Conservation (phyloP, 495 filamentous ascomycete genomes). For the Hypoxylon lienhwacheense region DNA sequence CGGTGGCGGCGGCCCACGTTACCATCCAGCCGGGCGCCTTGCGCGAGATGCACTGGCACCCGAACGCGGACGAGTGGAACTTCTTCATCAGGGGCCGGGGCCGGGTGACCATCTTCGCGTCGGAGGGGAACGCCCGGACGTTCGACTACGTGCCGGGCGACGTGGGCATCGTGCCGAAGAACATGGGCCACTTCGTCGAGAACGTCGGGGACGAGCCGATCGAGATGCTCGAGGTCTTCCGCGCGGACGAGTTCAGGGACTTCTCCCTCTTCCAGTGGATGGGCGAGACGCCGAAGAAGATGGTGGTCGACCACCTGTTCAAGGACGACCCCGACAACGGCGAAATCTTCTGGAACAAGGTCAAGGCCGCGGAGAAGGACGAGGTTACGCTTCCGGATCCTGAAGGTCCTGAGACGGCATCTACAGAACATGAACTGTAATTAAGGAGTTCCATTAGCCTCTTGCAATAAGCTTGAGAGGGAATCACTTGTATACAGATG, state of each 20-base stretch:
- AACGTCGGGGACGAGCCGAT: slow-evolving; percentile 62
- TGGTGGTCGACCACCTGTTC: slow-evolving; percentile 66
- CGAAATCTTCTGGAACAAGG: slow-evolving; percentile 57
- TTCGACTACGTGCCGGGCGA: slow-evolving; percentile 57
- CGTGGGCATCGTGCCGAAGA: slow-evolving; percentile 62
- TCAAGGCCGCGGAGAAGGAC: slow-evolving; percentile 56
- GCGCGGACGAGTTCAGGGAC: slow-evolving; percentile 60
- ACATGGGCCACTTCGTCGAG: slow-evolving; percentile 65
- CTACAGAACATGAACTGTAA: slow-evolving; percentile 27
- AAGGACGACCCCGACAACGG: slow-evolving; percentile 54
- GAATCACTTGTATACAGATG: background rate
- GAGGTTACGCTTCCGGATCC: slow-evolving; percentile 40
- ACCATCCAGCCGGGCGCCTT: slow-evolving; percentile 59
- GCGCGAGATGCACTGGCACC: slow-evolving; percentile 64
- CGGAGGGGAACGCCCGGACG: slow-evolving; percentile 51
- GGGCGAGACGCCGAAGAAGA: slow-evolving; percentile 62
- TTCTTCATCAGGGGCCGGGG: slow-evolving; percentile 56
- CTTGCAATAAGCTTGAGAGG: background rate
- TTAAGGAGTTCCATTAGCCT: background rate
- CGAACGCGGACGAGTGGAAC: slow-evolving; percentile 60
- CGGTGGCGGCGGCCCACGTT: slow-evolving; percentile 64
- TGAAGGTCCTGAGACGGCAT: background rate
- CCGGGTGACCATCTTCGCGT: slow-evolving; percentile 55
- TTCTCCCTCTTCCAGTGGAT: slow-evolving; percentile 72
- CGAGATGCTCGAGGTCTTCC: slow-evolving; percentile 63